Evolutionary conservation across 1,139 yeast genomes (phyloP).

Genomic region (Citeromyces siamensis): DNA sequence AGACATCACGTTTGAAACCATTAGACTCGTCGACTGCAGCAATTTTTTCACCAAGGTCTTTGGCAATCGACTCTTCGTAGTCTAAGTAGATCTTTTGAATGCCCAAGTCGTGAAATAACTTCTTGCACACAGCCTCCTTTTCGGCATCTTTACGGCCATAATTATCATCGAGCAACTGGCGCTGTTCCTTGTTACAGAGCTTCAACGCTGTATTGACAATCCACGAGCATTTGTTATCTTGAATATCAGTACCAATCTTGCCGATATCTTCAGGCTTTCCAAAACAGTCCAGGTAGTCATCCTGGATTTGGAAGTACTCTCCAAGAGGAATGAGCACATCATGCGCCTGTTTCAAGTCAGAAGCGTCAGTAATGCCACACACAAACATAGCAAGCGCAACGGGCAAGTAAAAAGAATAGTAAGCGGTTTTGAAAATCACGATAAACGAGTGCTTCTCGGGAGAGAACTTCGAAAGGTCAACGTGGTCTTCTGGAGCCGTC

Average conservation of each 20-base stretch:
- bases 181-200: conserved; percentile 69
- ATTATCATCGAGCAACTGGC: conserved; percentile 69
- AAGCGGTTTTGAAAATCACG: conserved; percentile 95
- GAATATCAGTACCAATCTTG: conserved; percentile 96
- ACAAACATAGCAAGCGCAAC: conserved; percentile 95
- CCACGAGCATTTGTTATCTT: conserved; percentile 99
- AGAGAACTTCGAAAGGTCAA: conserved; percentile 79
- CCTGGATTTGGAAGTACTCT: conserved; percentile 98
- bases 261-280: conserved; percentile 98
- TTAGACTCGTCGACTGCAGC: conserved; percentile 71
- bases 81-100: conserved; percentile 60
- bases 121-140: conserved; percentile 62
- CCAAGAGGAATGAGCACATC: conserved; percentile 91
- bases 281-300: conserved; percentile 92
- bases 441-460: conserved; percentile 87
- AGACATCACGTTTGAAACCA: conserved; percentile 80
- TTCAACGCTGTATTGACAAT: conserved; percentile 86
- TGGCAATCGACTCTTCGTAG: conserved; percentile 73
- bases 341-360: conserved; percentile 78
- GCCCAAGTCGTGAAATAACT: conserved; percentile 61
- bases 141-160: conserved; percentile 76
- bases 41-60: conserved; percentile 52
- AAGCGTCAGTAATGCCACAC: conserved; percentile 61
- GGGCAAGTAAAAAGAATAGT: conserved; percentile 93
- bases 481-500: conserved; percentile 94